Evolutionary conservation across 176 grass and related monocot species (phyloP).

Genomic region (Eleusine indica): DNA sequence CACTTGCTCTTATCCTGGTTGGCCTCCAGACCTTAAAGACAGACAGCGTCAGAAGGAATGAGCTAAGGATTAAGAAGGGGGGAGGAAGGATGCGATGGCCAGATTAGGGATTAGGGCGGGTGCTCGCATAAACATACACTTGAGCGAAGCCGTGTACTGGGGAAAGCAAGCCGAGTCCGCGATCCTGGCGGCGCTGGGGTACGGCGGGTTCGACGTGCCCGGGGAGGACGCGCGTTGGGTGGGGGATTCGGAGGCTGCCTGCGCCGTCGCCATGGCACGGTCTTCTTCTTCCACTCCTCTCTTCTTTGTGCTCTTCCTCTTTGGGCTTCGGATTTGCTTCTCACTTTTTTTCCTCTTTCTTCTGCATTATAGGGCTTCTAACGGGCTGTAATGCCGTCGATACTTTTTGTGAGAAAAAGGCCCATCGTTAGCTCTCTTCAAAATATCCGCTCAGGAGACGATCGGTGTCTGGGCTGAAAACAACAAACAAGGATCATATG

Average conservation of each 20-base stretch:
- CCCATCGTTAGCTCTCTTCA: not conserved
- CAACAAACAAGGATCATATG: too few relatives aligned
- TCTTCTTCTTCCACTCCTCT: not conserved
- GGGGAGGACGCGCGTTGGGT: constrained; percentile 41
- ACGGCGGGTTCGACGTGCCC: constrained; percentile 46
- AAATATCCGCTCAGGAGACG: too few relatives aligned
- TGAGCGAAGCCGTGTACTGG: constrained; percentile 90
- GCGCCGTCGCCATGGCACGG: constrained; percentile 50
- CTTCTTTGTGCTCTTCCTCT: not conserved
- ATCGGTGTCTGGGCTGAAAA: not conserved
- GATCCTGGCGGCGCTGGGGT: constrained; percentile 64
- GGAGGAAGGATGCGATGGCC: not conserved
- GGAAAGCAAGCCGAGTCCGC: constrained; percentile 78
- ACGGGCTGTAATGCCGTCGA: not conserved
- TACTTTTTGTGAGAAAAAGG: not conserved
- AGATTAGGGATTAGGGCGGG: constrained; percentile 12
- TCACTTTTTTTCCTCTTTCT: not conserved
- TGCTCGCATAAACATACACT: constrained; percentile 48
- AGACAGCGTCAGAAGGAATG: not conserved
- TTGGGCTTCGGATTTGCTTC: constrained; percentile 1
- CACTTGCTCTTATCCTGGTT: constrained; percentile 89
- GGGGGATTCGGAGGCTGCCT: constrained; percentile 41
- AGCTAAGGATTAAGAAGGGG: not conserved
- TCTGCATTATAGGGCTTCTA: not conserved
- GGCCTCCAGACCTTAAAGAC: constrained; percentile 61